These are phyloP conservation scores for Clavariopsis aquatica DNA, from an alignment of 495 filamentous ascomycete species.

Conservation along the genomic window DNA sequence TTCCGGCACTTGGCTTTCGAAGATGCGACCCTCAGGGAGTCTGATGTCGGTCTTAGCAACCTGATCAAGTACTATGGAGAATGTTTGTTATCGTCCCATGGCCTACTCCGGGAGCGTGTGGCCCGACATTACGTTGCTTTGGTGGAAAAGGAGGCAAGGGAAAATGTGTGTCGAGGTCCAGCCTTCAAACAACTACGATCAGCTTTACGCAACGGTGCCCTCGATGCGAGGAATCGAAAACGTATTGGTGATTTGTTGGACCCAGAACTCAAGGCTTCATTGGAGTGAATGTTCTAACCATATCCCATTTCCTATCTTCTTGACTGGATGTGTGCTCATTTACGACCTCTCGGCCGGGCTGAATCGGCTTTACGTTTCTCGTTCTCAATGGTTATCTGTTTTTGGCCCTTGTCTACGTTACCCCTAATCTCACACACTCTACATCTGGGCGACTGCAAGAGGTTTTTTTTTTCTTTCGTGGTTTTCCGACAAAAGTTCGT, in stretches of 20 bases:
- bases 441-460: slow-evolving; percentile 7
- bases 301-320: not conserved
- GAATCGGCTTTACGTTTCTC: not conserved
- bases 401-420: not conserved
- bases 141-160: slow-evolving; percentile 50
- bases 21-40: slow-evolving; percentile 57
- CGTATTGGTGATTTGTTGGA: slow-evolving; percentile 51
- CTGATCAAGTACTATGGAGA: slow-evolving; percentile 62
- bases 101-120: slow-evolving; percentile 53
- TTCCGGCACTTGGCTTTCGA: slow-evolving; percentile 71
- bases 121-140: slow-evolving; percentile 57
- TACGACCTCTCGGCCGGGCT: slow-evolving; percentile 7
- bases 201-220: slow-evolving; percentile 55
- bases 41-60: slow-evolving; percentile 55
- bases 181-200: slow-evolving; percentile 55
- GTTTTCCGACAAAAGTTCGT: slow-evolving; percentile 28
- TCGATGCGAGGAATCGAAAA: slow-evolving; percentile 59
- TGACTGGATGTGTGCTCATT: slow-evolving; percentile 20
- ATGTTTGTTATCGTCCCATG: slow-evolving; percentile 54
- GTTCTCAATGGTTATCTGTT: not conserved
- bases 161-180: slow-evolving; percentile 46
- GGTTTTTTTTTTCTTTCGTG: slow-evolving; percentile 8
- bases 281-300: slow-evolving; percentile 16
- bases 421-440: slow-evolving; percentile 24
- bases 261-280: slow-evolving; percentile 23